Evolutionary conservation across 177 flowering plant genomes (phyloP), one percentile per base, ranked within the genome.

Genomic region (Vitis hybrid): DNA sequence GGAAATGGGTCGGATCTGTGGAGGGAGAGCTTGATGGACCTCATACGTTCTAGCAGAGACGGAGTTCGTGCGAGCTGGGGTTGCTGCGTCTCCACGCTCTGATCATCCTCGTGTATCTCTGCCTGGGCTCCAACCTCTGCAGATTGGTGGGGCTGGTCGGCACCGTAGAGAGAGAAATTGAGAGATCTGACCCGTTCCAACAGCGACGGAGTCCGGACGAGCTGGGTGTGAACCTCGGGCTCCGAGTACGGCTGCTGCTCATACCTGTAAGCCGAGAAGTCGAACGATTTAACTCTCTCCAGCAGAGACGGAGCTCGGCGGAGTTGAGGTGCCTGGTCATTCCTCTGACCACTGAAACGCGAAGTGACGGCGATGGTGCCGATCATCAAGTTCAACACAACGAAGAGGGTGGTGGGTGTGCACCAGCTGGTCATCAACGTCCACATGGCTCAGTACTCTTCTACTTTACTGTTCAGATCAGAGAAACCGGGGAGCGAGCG

Each of bases 321-420:
- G 19, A 71, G 73, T 44, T 53, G 73, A 8, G 31, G 59, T 38
- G 47, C 0, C 5, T 69, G 72, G 57, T 66, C 60, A 11, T 49
- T 67, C 12, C 38, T 73, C n/a, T n/a, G 50, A 10, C 56, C 3
- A 1, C 55, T 59, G 56, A 76, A 62, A 22, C 55, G 60, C 44
- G 88, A 78, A 50, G 62, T 59, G 66, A 86, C 49, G 55, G 69
- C 67, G 51, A 88, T 82, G 53, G 86, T 73, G 33, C 73, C 86
- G 70, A 88, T 76, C 20, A 76, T 62, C 66, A 84, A 64, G 73
- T 88, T 86, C 53, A 86, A 66, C 55, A 84, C 20, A 74, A 84
- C 64, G 70, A 88, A 88, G 66, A 87, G 85, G 17, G 78, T 66
- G n/a, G 84, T 64, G 0, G 89, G 89, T 0, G 89, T 84, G 62